Conservation (phyloP, 805 yeast species). For the Candida succiphila region DNA sequence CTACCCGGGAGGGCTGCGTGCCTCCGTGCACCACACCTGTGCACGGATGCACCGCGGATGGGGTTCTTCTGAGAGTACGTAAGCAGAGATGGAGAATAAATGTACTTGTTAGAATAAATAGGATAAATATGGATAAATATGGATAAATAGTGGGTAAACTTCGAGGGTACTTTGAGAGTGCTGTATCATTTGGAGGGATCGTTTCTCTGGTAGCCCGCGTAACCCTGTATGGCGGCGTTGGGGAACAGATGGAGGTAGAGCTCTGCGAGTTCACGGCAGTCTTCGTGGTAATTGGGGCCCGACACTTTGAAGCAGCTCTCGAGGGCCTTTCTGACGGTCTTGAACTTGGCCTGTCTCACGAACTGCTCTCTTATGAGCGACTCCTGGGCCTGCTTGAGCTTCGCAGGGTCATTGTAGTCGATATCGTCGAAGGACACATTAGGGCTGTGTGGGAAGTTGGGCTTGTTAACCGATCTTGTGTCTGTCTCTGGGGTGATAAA, state of each 20-base stretch:
- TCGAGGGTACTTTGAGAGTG: no score
- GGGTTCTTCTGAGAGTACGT: no score
- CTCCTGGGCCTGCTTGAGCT: conserved; percentile 64
- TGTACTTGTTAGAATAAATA: no score
- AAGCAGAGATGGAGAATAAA: no score
- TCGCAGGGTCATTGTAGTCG: conserved; percentile 56
- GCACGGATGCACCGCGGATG: no score
- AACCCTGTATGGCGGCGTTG: conserved; percentile 58
- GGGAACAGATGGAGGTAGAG: conserved; percentile 72
- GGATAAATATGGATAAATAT: no score
- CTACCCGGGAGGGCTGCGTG: no score
- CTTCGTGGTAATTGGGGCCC: conserved; percentile 61
- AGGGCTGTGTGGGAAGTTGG: conserved; percentile 32
- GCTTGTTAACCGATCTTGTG: conserved; percentile 1
- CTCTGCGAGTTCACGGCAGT: conserved; percentile 72
- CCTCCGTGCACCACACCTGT: no score
- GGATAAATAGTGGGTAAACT: no score
- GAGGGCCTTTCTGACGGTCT: conserved; percentile 62
- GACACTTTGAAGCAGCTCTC: conserved; percentile 53
- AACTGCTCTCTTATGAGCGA: conserved; percentile 74
- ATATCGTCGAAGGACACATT: conserved; percentile 78
- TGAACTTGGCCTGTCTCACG: conserved; percentile 59
- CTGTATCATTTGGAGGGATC: conserved; percentile 58
- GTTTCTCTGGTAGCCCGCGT: conserved; percentile 79
- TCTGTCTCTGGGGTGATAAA: no score